Evolutionary conservation across 345 rosid genomes (phyloP).

Genomic region (Pistacia integerrima): DNA sequence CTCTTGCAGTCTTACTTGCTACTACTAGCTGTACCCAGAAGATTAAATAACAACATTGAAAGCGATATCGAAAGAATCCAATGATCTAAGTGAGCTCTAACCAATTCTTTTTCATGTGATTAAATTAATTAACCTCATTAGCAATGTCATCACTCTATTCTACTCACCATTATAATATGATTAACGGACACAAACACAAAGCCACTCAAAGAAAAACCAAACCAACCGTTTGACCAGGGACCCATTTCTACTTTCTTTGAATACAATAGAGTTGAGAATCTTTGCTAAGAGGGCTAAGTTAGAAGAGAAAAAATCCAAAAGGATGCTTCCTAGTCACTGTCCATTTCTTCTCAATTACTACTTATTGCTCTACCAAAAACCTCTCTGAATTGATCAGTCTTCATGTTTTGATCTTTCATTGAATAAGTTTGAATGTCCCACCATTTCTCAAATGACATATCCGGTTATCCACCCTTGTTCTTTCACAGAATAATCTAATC

Average conservation of each 20-base stretch:
- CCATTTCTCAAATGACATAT: constrained; percentile 1
- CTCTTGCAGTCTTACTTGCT: not conserved
- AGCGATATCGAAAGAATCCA: constrained; percentile 13
- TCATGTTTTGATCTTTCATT: constrained; percentile 5
- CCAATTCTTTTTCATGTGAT: not conserved
- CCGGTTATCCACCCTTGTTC: not conserved
- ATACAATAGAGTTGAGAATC: constrained; percentile 29
- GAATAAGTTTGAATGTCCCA: not conserved
- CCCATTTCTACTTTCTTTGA: constrained; percentile 27
- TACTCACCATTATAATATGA: not conserved
- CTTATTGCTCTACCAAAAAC: constrained; percentile 10
- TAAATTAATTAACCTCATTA: not conserved
- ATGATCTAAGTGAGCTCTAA: constrained; percentile 10
- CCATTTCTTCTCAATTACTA: constrained; percentile 20
- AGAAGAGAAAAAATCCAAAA: constrained; percentile 34
- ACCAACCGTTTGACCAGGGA: constrained; percentile 54
- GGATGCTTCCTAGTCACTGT: constrained; percentile 23
- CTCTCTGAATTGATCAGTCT: not conserved
- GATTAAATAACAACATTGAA: constrained; percentile 4
- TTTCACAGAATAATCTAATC: no score
- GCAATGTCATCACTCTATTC: not conserved
- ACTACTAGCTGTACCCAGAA: constrained; percentile 9
- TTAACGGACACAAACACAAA: constrained; percentile 21
- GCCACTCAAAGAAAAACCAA: constrained; percentile 47
- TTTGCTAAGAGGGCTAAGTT: constrained; percentile 26